phyloP scores from a whole-genome alignment of 176 grass and related monocot genomes.

The Eleusine indica region DNA sequence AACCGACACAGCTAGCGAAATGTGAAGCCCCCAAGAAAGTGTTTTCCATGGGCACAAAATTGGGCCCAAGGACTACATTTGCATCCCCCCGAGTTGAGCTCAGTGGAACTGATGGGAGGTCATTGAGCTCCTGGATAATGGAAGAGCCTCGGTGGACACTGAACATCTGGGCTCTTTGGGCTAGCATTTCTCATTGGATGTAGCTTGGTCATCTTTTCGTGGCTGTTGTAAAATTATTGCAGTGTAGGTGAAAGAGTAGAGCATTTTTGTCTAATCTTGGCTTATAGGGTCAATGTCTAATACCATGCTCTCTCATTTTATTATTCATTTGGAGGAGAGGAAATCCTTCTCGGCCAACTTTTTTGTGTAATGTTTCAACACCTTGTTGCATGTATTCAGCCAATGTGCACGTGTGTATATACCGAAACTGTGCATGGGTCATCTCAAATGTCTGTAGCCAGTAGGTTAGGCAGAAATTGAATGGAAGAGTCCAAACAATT shows the following conservation, averaged over 20 bases:
- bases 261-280: constrained; percentile 55
- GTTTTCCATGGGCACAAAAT: constrained; percentile 34
- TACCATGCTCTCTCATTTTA: constrained; percentile 54
- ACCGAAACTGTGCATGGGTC: constrained; percentile 41
- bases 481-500: constrained; percentile 32
- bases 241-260: constrained; percentile 59
- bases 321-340: constrained; percentile 64
- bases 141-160: constrained; percentile 19
- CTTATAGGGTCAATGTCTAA: constrained; percentile 57
- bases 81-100: constrained; percentile 25
- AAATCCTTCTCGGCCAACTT: constrained; percentile 51
- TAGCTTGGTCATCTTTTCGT: constrained; percentile 33
- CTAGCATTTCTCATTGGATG: constrained; percentile 36
- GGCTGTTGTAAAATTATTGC: constrained; percentile 56
- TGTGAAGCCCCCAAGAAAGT: constrained; percentile 38
- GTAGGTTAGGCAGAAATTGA: constrained; percentile 45
- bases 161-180: neutral
- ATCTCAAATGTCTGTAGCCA: constrained; percentile 40
- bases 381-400: constrained; percentile 51
- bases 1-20: constrained; percentile 34
- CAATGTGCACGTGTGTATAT: constrained; percentile 52
- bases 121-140: constrained; percentile 29
- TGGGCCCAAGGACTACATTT: constrained; percentile 35
- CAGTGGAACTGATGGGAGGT: constrained; percentile 37
- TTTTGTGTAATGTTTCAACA: constrained; percentile 53